A percentile compares a stretch with the other conserved stretches of the same genome.
Evolutionary conservation across 257 asterid species (phyloP).

Genomic region (Catharanthus roseus): DNA sequence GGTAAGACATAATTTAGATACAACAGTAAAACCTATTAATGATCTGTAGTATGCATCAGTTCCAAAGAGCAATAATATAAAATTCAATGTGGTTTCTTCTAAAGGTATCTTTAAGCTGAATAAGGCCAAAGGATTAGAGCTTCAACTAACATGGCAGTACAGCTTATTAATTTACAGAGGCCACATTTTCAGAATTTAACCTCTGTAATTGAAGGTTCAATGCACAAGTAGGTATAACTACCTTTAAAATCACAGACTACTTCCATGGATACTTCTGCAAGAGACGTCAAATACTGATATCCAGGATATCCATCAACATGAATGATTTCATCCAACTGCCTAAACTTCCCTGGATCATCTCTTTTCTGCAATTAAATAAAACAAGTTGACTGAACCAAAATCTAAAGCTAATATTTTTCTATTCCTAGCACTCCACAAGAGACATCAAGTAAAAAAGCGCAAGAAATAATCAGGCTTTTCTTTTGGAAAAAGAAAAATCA

Average conservation of each 20-base stretch:
- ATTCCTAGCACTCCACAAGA: neutral
- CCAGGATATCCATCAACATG: slow-evolving; percentile 69
- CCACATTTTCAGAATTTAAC: neutral
- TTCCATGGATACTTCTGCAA: slow-evolving; percentile 72
- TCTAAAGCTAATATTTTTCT: neutral
- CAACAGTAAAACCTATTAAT: neutral
- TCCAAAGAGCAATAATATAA: neutral
- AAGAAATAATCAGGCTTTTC: neutral
- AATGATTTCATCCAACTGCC: slow-evolving; percentile 85
- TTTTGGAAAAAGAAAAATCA: neutral
- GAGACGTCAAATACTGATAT: slow-evolving; percentile 53
- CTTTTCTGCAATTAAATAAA: slow-evolving; percentile 55
- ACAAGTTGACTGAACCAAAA: neutral
- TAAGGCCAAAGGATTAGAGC: neutral
- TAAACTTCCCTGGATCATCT: slow-evolving; percentile 78
- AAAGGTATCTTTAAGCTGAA: neutral
- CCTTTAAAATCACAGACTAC: slow-evolving; percentile 93
- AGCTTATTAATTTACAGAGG: neutral
- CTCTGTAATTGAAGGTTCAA: neutral
- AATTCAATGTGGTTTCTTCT: no score
- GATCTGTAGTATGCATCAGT: neutral
- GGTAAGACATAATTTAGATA: neutral
- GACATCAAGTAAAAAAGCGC: neutral
- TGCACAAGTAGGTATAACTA: slow-evolving; percentile 17
- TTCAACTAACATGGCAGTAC: neutral